A percentile compares a stretch with the other conserved stretches of the same genome.
Evolutionary conservation across 2,329 filamentous ascomycete species (phyloP).

Genomic region (Zarea fungicola): DNA sequence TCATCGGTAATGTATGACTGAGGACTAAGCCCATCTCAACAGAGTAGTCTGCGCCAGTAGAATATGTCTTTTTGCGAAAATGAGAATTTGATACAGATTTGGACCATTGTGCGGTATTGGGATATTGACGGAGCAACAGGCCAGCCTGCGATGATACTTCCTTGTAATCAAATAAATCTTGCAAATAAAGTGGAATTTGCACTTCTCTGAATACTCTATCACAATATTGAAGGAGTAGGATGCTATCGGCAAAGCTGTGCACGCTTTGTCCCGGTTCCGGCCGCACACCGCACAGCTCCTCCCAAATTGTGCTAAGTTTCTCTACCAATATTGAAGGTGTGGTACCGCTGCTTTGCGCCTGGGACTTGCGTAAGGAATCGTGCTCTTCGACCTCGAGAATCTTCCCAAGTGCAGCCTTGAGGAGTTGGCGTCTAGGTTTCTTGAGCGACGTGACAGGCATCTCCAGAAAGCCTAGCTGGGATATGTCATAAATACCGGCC

Average conservation of each 20-base stretch:
- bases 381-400: background rate
- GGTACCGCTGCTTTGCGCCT: background rate
- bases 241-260: slow-evolving; percentile 30
- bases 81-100: too few relatives aligned
- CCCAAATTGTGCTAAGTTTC: slow-evolving; percentile 21
- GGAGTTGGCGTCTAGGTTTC: slow-evolving; percentile 38
- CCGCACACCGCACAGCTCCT: slow-evolving; percentile 24
- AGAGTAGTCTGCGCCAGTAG: too few relatives aligned
- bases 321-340: slow-evolving; percentile 16
- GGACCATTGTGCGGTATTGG: too few relatives aligned
- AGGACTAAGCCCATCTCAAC: too few relatives aligned
- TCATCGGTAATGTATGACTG: too few relatives aligned
- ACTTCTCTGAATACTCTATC: slow-evolving; percentile 24
- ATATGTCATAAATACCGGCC: slow-evolving; percentile 35
- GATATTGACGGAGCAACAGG: background rate
- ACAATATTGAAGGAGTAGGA: slow-evolving; percentile 33
- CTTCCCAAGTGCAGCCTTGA: slow-evolving; percentile 22
- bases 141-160: background rate
- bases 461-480: slow-evolving; percentile 32
- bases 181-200: slow-evolving; percentile 28
- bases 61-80: too few relatives aligned
- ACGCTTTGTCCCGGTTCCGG: slow-evolving; percentile 23
- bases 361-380: background rate
- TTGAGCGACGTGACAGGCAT: slow-evolving; percentile 39
- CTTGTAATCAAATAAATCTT: slow-evolving; percentile 26